phyloP scores from a whole-genome alignment of 192 early-diverging fungal species.

The Coemansia sp. region DNA sequence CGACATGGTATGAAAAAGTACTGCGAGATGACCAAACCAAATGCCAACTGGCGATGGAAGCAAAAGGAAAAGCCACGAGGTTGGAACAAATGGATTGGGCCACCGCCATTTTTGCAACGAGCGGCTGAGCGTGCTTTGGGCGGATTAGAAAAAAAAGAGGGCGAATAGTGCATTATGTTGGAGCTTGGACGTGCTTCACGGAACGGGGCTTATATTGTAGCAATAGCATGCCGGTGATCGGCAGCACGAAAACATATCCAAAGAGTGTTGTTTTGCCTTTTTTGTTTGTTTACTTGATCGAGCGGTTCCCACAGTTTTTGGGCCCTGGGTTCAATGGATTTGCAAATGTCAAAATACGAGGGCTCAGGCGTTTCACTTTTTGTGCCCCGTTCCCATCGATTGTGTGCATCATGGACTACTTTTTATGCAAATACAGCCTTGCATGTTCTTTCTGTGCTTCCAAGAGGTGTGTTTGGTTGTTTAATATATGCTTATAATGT shows the following conservation, averaged over 20 bases:
- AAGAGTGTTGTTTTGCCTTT: not conserved
- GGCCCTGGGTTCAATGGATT: not conserved
- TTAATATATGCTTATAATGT: not conserved
- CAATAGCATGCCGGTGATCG: slow-evolving; percentile 4
- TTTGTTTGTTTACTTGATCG: slow-evolving; percentile 8
- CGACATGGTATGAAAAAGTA: too few relatives aligned
- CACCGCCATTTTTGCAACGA: too few relatives aligned
- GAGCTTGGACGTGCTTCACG: not conserved
- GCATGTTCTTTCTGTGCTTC: not conserved
- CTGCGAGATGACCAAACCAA: too few relatives aligned
- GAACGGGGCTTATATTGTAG: slow-evolving; percentile 2
- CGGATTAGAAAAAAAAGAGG: too few relatives aligned
- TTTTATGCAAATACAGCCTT: slow-evolving; percentile 5
- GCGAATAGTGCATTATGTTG: slow-evolving; percentile 3
- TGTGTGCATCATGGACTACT: slow-evolving; percentile 1
- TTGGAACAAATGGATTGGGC: too few relatives aligned
- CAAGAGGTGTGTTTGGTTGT: not conserved
- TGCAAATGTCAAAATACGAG: not conserved
- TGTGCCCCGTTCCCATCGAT: not conserved
- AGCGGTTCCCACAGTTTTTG: not conserved
- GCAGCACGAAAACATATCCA: not conserved
- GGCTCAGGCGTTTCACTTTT: not conserved
- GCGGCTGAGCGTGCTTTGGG: too few relatives aligned
- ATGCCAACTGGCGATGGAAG: too few relatives aligned
- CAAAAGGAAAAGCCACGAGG: too few relatives aligned